phyloP scores from a whole-genome alignment of 768 basidiomycete species.

The Rhizopogon vulgaris region DNA sequence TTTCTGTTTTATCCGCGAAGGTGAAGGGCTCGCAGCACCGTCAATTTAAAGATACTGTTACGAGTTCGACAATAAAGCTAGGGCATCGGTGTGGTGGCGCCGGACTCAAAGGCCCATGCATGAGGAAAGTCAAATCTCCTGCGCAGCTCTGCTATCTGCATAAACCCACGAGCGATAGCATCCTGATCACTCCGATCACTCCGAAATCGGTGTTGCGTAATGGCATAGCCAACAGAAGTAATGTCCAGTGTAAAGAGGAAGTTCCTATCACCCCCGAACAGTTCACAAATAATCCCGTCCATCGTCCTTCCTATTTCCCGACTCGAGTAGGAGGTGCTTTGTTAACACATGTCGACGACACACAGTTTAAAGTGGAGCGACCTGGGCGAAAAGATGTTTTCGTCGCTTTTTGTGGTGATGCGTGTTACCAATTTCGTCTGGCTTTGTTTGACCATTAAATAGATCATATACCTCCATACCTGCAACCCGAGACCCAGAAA shows the following conservation, averaged over 20 bases:
- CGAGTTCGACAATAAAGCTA: neutral
- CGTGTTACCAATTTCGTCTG: neutral
- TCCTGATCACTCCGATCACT: neutral
- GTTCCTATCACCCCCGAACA: no score
- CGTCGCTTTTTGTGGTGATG: slow-evolving; percentile 54
- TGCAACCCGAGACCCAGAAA: slow-evolving; percentile 53
- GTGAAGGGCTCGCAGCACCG: neutral
- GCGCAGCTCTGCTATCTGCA: neutral
- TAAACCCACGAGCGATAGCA: neutral
- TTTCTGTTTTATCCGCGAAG: neutral
- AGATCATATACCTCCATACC: slow-evolving; percentile 70
- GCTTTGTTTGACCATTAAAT: slow-evolving; percentile 5
- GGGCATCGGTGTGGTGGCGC: neutral
- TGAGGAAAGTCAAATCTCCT: neutral
- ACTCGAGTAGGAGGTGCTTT: no score
- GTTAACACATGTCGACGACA: neutral
- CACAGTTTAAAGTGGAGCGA: slow-evolving; percentile 43
- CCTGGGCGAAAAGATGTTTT: slow-evolving; percentile 30
- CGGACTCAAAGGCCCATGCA: neutral
- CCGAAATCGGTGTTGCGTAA: neutral
- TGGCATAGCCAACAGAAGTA: neutral
- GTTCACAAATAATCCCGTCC: no score
- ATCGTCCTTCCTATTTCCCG: no score
- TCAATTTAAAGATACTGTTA: neutral
- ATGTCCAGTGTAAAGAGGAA: neutral